Percentiles rank a stretch among this genome's conserved stretches.
These are phyloP conservation scores for Candida taoyuanica DNA, from an alignment of 805 yeast genomes.

Conservation along the genomic window DNA sequence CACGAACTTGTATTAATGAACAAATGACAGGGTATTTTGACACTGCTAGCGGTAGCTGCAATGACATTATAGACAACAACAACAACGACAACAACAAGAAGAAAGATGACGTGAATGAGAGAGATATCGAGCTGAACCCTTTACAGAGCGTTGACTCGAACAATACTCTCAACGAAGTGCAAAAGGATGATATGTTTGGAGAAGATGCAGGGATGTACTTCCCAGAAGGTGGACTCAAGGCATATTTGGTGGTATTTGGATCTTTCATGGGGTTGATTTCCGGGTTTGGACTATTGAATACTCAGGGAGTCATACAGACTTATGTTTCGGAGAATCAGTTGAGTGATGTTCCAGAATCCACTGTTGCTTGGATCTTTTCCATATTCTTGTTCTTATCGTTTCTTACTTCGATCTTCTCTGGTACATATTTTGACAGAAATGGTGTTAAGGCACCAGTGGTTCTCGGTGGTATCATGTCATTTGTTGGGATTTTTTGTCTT, in stretches of 20 bases:
- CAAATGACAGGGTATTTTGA: slow-evolving; percentile 6
- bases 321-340: slow-evolving; percentile 55
- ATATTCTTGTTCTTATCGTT: slow-evolving; percentile 46
- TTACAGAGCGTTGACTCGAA: slow-evolving; percentile 3
- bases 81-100: too few species aligned
- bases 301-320: slow-evolving; percentile 60
- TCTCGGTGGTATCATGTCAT: slow-evolving; percentile 37
- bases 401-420: slow-evolving; percentile 46
- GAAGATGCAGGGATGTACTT: slow-evolving; percentile 28
- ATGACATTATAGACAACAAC: too few species aligned
- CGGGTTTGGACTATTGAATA: slow-evolving; percentile 51
- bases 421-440: slow-evolving; percentile 51
- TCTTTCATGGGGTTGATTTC: slow-evolving; percentile 52
- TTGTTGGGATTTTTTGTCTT: slow-evolving; percentile 47
- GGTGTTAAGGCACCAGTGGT: slow-evolving; percentile 43
- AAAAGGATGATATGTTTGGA: slow-evolving; percentile 17
- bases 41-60: too few species aligned
- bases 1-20: too few species aligned
- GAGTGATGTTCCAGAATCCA: slow-evolving; percentile 37
- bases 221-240: slow-evolving; percentile 59
- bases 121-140: slow-evolving; percentile 9
- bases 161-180: slow-evolving; percentile 8
- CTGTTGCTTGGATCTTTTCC: slow-evolving; percentile 64
- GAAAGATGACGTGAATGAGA: slow-evolving; percentile 7
- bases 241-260: slow-evolving; percentile 55